Evolutionary conservation across 2,329 filamentous ascomycete species (phyloP).

Genomic region (Diaporthe aspalathi): DNA sequence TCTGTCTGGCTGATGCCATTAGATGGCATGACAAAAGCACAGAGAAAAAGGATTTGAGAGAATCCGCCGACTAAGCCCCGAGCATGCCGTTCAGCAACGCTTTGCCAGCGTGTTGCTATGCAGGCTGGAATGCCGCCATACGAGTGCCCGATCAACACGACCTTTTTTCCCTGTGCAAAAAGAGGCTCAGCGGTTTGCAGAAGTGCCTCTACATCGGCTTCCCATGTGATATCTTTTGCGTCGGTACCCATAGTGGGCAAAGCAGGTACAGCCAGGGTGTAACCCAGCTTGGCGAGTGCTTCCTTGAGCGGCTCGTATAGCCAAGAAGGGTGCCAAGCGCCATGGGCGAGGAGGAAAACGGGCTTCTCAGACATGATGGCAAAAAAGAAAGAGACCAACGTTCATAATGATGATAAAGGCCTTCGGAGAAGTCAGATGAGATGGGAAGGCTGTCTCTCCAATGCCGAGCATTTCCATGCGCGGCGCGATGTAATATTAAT

Average conservation of each 20-base stretch:
- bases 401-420: background rate
- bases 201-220: background rate
- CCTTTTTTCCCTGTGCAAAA: background rate
- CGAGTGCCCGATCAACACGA: conserved; percentile 15
- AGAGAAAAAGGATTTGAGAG: background rate
- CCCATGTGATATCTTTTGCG: conserved; percentile 3
- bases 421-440: background rate
- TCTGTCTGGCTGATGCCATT: background rate
- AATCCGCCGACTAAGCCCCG: background rate
- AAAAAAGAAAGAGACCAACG: background rate
- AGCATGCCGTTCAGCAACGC: background rate
- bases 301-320: conserved; percentile 1
- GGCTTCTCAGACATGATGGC: background rate
- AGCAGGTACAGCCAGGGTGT: background rate
- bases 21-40: background rate
- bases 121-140: conserved; percentile 21
- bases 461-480: background rate
- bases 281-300: background rate
- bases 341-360: background rate
- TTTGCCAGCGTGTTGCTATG: background rate
- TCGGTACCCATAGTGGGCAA: background rate
- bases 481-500: background rate
- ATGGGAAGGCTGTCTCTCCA: background rate
- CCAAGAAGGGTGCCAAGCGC: conserved; percentile 2
- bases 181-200: background rate